Evolutionary conservation across 2,329 filamentous ascomycete genomes (phyloP).

Genomic region (Beauveria australis): DNA sequence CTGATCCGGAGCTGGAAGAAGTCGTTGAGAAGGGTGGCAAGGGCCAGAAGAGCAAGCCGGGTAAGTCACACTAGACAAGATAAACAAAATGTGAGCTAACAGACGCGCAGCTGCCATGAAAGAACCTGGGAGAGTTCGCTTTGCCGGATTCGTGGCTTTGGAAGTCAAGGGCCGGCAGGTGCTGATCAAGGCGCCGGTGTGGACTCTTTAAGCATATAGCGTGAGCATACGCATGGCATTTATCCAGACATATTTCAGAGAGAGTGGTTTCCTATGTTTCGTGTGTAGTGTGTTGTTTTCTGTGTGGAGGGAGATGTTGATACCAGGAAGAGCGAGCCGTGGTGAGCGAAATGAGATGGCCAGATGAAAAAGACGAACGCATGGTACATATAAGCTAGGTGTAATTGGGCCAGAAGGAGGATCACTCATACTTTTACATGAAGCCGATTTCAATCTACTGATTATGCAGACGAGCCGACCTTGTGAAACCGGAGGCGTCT

Average conservation of each 20-base stretch:
- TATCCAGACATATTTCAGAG: not conserved
- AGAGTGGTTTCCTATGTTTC: not conserved
- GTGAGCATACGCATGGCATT: conserved; percentile 7
- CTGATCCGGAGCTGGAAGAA: conserved; percentile 27
- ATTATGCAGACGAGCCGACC: not conserved
- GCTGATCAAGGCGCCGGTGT: conserved; percentile 68
- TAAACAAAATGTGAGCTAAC: conserved; percentile 18
- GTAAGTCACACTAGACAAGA: conserved; percentile 22
- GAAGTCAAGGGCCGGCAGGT: conserved; percentile 72
- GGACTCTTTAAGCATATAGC: conserved; percentile 35
- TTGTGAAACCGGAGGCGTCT: not conserved
- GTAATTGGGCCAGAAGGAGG: not conserved
- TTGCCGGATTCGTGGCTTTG: conserved; percentile 66
- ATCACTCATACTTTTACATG: not conserved
- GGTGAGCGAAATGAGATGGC: not conserved
- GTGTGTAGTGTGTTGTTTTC: not conserved
- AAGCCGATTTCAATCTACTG: not conserved
- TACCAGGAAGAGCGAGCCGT: not conserved
- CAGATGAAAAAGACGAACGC: not conserved
- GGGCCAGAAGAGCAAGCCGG: conserved; percentile 31
- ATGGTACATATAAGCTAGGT: not conserved
- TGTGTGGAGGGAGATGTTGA: not conserved
- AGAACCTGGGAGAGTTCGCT: conserved; percentile 54
- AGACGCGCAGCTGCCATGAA: conserved; percentile 31
- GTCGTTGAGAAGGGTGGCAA: conserved; percentile 36